Percentiles rank a stretch among this genome's conserved stretches.
phyloP scores from a whole-genome alignment of 768 basidiomycete genomes.

The Phylloporus sp. region DNA sequence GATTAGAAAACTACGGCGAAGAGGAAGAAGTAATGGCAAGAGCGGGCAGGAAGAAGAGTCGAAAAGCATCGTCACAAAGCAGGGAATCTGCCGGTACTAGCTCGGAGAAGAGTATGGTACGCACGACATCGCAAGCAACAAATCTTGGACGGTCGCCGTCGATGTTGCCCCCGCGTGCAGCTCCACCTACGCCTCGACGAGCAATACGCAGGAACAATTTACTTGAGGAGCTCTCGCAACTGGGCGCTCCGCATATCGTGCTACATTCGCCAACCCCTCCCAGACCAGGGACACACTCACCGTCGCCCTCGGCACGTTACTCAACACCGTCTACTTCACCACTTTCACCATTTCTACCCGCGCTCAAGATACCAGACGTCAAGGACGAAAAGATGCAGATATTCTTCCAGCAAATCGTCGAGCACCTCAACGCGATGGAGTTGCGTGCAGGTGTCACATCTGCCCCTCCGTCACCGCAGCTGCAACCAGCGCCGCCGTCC shows the following conservation, averaged over 20 bases:
- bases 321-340: constrained; percentile 26
- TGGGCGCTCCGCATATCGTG: constrained; percentile 22
- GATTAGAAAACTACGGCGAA: constrained; percentile 71
- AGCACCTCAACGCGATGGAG: constrained; percentile 74
- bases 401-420: constrained; percentile 83
- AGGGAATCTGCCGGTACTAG: constrained; percentile 21
- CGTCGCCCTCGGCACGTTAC: constrained; percentile 21
- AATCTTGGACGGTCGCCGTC: constrained; percentile 31
- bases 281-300: background rate
- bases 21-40: constrained; percentile 49
- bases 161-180: constrained; percentile 49
- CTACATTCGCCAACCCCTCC: constrained; percentile 27
- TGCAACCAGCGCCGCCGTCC: constrained; percentile 7
- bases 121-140: constrained; percentile 23
- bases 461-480: constrained; percentile 14
- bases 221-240: constrained; percentile 14
- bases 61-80: constrained; percentile 29
- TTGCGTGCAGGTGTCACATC: constrained; percentile 38
- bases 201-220: constrained; percentile 35
- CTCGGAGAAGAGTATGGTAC: constrained; percentile 15
- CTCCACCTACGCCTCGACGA: constrained; percentile 60
- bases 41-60: constrained; percentile 32
- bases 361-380: constrained; percentile 61
- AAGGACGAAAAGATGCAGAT: constrained; percentile 74
- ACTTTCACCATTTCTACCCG: constrained; percentile 39